Base-by-base conservation (phyloP, 139 green algal genomes). In the Choricystis sp. region DNA sequence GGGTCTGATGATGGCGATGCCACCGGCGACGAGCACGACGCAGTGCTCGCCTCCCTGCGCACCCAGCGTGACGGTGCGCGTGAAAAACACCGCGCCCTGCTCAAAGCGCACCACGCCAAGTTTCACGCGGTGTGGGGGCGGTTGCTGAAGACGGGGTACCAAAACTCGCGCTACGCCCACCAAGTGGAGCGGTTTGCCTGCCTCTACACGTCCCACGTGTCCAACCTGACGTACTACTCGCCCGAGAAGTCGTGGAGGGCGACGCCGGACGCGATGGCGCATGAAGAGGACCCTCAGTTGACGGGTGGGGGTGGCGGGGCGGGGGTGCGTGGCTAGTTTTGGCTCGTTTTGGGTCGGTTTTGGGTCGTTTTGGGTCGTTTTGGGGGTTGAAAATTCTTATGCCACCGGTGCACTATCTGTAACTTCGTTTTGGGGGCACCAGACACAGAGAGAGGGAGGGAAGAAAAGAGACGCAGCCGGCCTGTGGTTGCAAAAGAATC, bases 191-290 rank as follows among this genome's bases (percentile, higher is more conserved):
- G 92, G 19, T 98, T 94, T 78, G 92, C 93, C 9, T 98, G 93
- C 77, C 67, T 98, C n/a, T 99, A 98, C 85, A 98, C 91, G 30
- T 86, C 69, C 65, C 89, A 96, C 69, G 83, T 96, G 4, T 72
- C 62, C 69, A 98, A 98, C 82, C 63, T 98, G 48, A 63, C 75
- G 0, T 90, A 89, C 62, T 91, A 92, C 66, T 91, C 77, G 0
- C 93, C 93, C 0, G 66, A 92, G n/a, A 94, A 90, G 65, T 82
- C 49, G 23, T 98, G 84, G 66, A 77, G 81, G 48, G 88, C 77
- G 1, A 29, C 63, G 31, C 20, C 66, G 27, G 92, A 98, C 66
- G 49, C 65, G 3, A 86, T 98, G 85, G 86, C 84, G 1, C 91
- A 98, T 69, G 91, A 97, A 67, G 69, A 79, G 19, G 64, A 76